Conservation (phyloP, 1,139 yeast species). For the Hyphopichia pseudoburtonii region DNA sequence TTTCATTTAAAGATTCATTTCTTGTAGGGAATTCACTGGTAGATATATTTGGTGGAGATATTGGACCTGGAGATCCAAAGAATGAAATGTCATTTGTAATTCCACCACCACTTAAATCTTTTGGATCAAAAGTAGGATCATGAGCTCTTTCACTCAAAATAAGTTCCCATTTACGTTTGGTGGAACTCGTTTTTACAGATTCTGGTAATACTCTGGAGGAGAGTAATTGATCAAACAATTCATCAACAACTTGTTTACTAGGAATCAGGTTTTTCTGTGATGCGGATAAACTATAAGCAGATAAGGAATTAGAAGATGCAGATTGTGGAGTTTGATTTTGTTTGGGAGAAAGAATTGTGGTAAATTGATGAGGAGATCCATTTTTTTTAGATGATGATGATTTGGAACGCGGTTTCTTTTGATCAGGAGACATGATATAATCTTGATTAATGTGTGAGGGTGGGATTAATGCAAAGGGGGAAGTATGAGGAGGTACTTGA, state of each 20-base stretch:
- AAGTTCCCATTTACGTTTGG: slow-evolving; percentile 47
- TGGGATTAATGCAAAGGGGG: neutral
- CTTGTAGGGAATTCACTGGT: neutral
- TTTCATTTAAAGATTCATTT: slow-evolving; percentile 1
- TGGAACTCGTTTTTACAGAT: slow-evolving; percentile 32
- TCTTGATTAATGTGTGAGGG: too few species aligned
- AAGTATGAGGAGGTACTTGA: neutral
- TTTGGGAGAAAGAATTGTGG: slow-evolving; percentile 1
- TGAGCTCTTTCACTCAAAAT: slow-evolving; percentile 43
- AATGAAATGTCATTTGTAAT: neutral
- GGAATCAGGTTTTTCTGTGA: slow-evolving; percentile 38
- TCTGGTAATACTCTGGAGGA: slow-evolving; percentile 40
- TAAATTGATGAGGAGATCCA: neutral
- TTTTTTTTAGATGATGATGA: neutral
- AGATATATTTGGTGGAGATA: neutral
- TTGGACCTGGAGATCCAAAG: neutral
- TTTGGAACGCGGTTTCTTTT: neutral
- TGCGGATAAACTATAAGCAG: slow-evolving; percentile 34
- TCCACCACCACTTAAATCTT: slow-evolving; percentile 3
- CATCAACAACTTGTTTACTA: slow-evolving; percentile 34
- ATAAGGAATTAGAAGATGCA: slow-evolving; percentile 17
- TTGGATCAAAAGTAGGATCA: slow-evolving; percentile 37
- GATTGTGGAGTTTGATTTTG: slow-evolving; percentile 3
- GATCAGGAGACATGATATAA: slow-evolving; percentile 1
- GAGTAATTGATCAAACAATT: slow-evolving; percentile 38